A percentile compares a stretch with the other conserved stretches of the same genome.
Conservation (phyloP, 352 stramenopile species). For the Achlya hypogyna region DNA sequence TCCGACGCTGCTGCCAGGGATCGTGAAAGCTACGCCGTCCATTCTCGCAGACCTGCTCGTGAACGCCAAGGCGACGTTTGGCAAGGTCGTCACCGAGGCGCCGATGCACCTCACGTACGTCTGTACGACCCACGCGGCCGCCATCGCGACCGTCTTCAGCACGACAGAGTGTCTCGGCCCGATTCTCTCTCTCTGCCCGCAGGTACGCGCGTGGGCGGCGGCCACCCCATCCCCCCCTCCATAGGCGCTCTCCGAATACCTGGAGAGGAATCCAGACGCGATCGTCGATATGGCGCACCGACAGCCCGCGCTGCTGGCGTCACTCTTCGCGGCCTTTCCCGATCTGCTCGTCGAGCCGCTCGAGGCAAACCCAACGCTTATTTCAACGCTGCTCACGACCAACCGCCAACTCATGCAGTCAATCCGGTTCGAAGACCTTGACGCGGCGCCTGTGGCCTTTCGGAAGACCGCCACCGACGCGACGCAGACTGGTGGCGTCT, state of each 20-base stretch:
- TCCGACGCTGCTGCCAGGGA: conserved; percentile 31
- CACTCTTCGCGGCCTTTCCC: conserved; percentile 52
- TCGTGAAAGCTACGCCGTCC: conserved; percentile 40
- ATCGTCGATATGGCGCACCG: conserved; percentile 62
- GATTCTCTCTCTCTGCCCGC: conserved; percentile 2
- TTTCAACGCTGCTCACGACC: conserved; percentile 53
- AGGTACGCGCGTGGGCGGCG: neutral
- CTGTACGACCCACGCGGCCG: neutral
- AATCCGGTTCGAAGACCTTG: conserved; percentile 9
- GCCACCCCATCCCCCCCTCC: too few relatives aligned
- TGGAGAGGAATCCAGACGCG: conserved; percentile 54
- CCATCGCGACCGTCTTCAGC: neutral
- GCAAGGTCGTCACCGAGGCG: conserved; percentile 2
- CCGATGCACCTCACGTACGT: conserved; percentile 7
- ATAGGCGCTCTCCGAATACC: conserved; percentile 41
- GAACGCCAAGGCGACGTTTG: conserved; percentile 13
- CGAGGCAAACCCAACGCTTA: conserved; percentile 56
- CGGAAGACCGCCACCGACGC: neutral
- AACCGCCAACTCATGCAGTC: conserved; percentile 40
- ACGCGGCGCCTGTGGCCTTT: neutral
- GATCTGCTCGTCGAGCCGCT: conserved; percentile 62
- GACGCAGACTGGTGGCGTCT: conserved; percentile 8
- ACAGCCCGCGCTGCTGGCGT: conserved; percentile 44
- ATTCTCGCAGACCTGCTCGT: conserved; percentile 31
- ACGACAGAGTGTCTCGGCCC: neutral